Evolutionary conservation across 768 basidiomycete species (phyloP).

Genomic region (Chlorophyllum brunneum): DNA sequence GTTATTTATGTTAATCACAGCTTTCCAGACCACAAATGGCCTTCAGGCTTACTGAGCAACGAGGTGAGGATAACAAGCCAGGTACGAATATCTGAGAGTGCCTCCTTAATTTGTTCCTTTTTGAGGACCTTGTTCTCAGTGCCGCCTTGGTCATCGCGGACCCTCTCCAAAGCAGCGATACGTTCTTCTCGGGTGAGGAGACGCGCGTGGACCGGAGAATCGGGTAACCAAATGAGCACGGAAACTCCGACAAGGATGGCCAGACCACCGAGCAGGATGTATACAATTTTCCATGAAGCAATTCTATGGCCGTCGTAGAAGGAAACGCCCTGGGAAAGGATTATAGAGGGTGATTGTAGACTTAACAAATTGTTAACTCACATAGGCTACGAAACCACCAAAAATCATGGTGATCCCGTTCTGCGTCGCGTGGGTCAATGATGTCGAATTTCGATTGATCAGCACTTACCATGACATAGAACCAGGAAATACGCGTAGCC

Average conservation of each 20-base stretch:
- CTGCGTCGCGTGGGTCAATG: constrained; percentile 24
- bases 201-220: constrained; percentile 58
- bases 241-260: constrained; percentile 55
- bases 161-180: constrained; percentile 59
- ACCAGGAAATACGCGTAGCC: constrained; percentile 59
- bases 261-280: constrained; percentile 54
- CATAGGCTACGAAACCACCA: constrained; percentile 64
- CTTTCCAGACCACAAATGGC: constrained; percentile 9
- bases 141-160: constrained; percentile 64
- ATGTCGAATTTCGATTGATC: background rate
- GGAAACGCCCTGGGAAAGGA: constrained; percentile 43
- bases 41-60: constrained; percentile 43
- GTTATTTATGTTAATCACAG: background rate
- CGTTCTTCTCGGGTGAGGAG: constrained; percentile 57
- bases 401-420: constrained; percentile 57
- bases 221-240: constrained; percentile 59
- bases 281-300: constrained; percentile 60
- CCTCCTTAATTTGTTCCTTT: constrained; percentile 54
- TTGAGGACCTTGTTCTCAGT: constrained; percentile 59
- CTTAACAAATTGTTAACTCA: constrained; percentile 20
- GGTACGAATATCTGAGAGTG: constrained; percentile 51
- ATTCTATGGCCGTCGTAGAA: constrained; percentile 44
- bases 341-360: background rate
- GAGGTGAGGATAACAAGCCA: constrained; percentile 62
- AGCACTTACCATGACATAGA: constrained; percentile 55